Evolutionary conservation across 495 filamentous ascomycete genomes (phyloP), one percentile per base, ranked within the genome.

Genomic region (Neurospora sublineolata): DNA sequence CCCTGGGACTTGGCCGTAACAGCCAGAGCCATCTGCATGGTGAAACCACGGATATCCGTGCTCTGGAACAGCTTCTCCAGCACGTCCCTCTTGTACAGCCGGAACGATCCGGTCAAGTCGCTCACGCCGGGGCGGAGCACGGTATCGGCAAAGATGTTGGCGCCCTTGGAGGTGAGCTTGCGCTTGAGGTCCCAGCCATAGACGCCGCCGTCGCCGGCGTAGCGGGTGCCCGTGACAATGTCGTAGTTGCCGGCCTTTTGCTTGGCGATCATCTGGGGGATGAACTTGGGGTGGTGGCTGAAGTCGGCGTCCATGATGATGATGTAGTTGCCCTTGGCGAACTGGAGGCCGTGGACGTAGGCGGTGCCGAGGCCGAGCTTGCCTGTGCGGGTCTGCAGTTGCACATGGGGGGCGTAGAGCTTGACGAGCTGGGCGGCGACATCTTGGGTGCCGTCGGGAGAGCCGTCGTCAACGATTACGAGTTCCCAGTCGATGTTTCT

Each of bases 301-400:
- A 99, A 99, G 82, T 99, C 95, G 81, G 95, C 95, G 84, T 99
- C 95, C 95, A 99, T 98, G 86, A 99, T 99, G 85, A 99, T 92
- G 72, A 99, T 91, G 81, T 88, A 98, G 86, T 94, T 97, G 74
- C 95, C 95, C 30, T 89, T 92, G 41, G 85, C 90, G 79, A 89
- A 97, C 77, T 94, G 86, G 69, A 98, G 86, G 46, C 95, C 95
- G 80, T 99, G 94, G 58, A 98, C 92, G 84, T 99, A 99, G 11
- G 96, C 95, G 3, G 95, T 98, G 71, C 95, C 95, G 36, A 99
- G 89, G 20, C 96, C 96, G 46, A 99, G 91, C 84, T 99, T 98
- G 73, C 95, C 96, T 27, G 91, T 86, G 73, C 95, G 94, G 27
- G 93, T 86, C 80, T 93, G 91, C 69, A 98, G 89, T 71, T 92